A percentile compares a stretch with the other conserved stretches of the same genome.
These are phyloP conservation scores for Silene conica DNA, from an alignment of 148 eudicot genomes.

Conservation along the genomic window DNA sequence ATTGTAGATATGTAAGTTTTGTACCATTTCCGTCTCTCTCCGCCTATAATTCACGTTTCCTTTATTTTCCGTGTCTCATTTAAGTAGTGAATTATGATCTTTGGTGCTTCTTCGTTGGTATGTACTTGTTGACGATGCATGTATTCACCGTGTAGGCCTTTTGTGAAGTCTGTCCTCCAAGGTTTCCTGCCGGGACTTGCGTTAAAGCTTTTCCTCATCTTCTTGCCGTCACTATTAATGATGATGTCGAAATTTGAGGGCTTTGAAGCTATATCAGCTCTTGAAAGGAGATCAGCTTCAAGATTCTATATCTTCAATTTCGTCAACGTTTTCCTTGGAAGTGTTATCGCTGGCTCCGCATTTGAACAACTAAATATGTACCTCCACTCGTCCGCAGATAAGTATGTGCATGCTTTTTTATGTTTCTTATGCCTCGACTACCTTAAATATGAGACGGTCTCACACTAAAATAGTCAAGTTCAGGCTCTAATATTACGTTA, in stretches of 20 bases:
- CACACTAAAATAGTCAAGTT: too few relatives aligned
- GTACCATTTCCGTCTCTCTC: background rate
- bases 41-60: too few relatives aligned
- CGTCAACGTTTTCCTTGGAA: slow-evolving; percentile 89
- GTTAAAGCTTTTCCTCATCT: slow-evolving; percentile 83
- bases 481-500: background rate
- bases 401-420: slow-evolving; percentile 46
- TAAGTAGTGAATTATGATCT: too few relatives aligned
- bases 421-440: background rate
- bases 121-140: slow-evolving; percentile 11
- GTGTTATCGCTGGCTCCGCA: slow-evolving; percentile 75
- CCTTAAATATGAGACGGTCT: background rate
- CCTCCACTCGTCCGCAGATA: slow-evolving; percentile 41
- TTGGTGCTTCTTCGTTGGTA: too few relatives aligned
- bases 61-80: too few relatives aligned
- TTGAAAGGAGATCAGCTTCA: slow-evolving; percentile 89
- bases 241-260: slow-evolving; percentile 95
- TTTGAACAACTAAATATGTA: slow-evolving; percentile 66
- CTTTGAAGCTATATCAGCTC: slow-evolving; percentile 50
- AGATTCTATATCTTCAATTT: slow-evolving; percentile 86
- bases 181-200: slow-evolving; percentile 91
- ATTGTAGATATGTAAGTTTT: slow-evolving; percentile 61
- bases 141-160: slow-evolving; percentile 38
- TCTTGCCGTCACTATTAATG: slow-evolving; percentile 84
- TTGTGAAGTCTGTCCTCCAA: slow-evolving; percentile 71